Conservation (phyloP, 2,329 filamentous ascomycete genomes). For the Phaeosphaeriaceae sp. region DNA sequence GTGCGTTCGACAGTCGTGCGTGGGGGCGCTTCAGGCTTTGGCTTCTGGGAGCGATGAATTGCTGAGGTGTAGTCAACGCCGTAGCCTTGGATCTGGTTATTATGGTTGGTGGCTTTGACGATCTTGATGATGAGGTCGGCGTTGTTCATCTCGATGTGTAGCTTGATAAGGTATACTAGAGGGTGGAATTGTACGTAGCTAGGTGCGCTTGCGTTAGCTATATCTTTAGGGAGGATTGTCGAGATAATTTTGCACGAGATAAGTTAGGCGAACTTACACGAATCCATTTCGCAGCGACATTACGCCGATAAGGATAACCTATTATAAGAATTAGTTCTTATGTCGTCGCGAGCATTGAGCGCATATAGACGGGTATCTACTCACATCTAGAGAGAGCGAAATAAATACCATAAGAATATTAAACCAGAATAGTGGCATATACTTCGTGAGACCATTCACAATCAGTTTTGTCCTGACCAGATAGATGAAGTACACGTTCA, state of each 20-base stretch:
- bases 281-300: conserved; percentile 52
- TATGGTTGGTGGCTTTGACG: conserved; percentile 10
- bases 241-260: too few relatives aligned
- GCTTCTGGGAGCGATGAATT: not conserved
- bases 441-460: conserved; percentile 34
- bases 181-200: conserved; percentile 55
- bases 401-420: conserved; percentile 34
- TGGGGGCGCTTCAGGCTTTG: not conserved
- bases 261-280: conserved; percentile 33
- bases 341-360: too few relatives aligned
- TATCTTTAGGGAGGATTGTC: too few relatives aligned
- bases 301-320: conserved; percentile 47
- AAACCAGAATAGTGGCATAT: conserved; percentile 33
- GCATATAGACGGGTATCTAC: too few relatives aligned
- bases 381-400: conserved; percentile 32
- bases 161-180: conserved; percentile 53
- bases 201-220: not conserved
- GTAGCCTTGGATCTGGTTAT: not conserved
- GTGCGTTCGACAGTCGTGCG: not conserved
- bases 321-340: too few relatives aligned
- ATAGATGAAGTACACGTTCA: conserved; percentile 37
- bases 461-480: conserved; percentile 33
- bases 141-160: conserved; percentile 52
- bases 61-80: not conserved
- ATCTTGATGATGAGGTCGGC: conserved; percentile 33